Conservation (phyloP, 2,329 filamentous ascomycete genomes). For the Ceratocystis cubensis region DNA sequence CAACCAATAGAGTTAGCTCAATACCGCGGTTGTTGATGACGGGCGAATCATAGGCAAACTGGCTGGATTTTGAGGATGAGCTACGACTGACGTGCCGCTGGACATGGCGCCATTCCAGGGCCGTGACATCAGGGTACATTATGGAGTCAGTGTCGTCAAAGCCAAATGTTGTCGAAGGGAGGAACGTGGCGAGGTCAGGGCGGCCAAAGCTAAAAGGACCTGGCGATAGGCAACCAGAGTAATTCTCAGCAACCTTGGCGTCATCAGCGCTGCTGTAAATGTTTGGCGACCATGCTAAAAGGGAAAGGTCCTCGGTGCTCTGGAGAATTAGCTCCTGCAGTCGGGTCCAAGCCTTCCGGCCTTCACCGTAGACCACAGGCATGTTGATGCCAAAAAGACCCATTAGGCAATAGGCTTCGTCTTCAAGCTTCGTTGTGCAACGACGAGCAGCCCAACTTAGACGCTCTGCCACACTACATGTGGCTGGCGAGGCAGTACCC, state of each 20-base stretch:
- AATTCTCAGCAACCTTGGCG: background rate
- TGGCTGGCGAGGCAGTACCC: conserved; percentile 7
- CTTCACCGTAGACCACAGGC: conserved; percentile 27
- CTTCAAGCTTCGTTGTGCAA: conserved; percentile 25
- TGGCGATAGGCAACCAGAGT: conserved; percentile 18
- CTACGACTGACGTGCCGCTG: conserved; percentile 20
- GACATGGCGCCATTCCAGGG: conserved; percentile 19
- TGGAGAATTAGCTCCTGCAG: conserved; percentile 30
- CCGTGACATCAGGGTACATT: conserved; percentile 21
- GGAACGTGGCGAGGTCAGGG: conserved; percentile 20
- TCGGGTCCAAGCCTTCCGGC: conserved; percentile 27
- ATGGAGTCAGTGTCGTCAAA: conserved; percentile 23
- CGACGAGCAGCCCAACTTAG: conserved; percentile 26
- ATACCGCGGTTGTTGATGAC: conserved; percentile 21
- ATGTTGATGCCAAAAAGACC: conserved; percentile 27
- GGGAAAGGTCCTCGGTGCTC: conserved; percentile 28
- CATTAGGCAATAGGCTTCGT: conserved; percentile 27
- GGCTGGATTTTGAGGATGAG: conserved; percentile 16
- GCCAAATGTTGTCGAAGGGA: conserved; percentile 21
- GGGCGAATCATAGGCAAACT: conserved; percentile 20
- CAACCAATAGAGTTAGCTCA: conserved; percentile 21
- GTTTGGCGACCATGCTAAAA: conserved; percentile 26
- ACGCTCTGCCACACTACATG: conserved; percentile 22
- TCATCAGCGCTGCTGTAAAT: conserved; percentile 8
- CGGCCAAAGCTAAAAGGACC: conserved; percentile 18